Base-by-base conservation (phyloP, 1,284 basidiomycete species). In the Puccinia coronata region DNA sequence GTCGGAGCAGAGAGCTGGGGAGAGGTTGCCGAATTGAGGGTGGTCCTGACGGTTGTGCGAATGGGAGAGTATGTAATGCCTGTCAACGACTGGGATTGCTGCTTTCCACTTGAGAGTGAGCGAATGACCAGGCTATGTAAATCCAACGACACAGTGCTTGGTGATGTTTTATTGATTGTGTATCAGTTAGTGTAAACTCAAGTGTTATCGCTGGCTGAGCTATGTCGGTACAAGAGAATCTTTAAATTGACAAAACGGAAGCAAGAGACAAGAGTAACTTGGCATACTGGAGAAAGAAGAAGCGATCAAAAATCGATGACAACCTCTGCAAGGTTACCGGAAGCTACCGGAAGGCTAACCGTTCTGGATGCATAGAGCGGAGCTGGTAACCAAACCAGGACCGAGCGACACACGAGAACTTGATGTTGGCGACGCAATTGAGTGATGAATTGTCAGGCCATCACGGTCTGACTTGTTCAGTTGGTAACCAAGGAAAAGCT, bases 391-490 rank as follows among this genome's bases (percentile, higher is more conserved):
- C 51, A 53, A 53, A 53, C 51, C 51, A 53, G 51, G 23, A 23
- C 12, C 18, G 51, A 18, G n/a, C n/a, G n/a, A n/a, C n/a, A n/a
- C n/a, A 53, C 51, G 23, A 14, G 5, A 14, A 16, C 23, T 8
- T 53, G 4, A 4, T 11, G 51, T 53, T 53, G 51, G 51, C 18
- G 23, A 53, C 18, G 43, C n/a, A n/a, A 47, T 47, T 47, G 43
- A 53, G 51, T 53, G 51, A n/a, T 53, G 12, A 14, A 53, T 11
- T 53, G 51, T 53, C 51, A 18, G 51, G 51, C 51, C 51, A 53
- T 53, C 51, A n/a, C 51, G 51, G 51, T 53, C 51, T 53, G 51
- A 53, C 51, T 53, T n/a, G 51, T 53, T 53, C 14, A 53, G 51
- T 53, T 53, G 51, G 51, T 53, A 53, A 53, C 18, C 51, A 53